These are phyloP conservation scores for Fusarium longipes DNA, from an alignment of 2,329 filamentous ascomycete genomes.

Conservation along the genomic window DNA sequence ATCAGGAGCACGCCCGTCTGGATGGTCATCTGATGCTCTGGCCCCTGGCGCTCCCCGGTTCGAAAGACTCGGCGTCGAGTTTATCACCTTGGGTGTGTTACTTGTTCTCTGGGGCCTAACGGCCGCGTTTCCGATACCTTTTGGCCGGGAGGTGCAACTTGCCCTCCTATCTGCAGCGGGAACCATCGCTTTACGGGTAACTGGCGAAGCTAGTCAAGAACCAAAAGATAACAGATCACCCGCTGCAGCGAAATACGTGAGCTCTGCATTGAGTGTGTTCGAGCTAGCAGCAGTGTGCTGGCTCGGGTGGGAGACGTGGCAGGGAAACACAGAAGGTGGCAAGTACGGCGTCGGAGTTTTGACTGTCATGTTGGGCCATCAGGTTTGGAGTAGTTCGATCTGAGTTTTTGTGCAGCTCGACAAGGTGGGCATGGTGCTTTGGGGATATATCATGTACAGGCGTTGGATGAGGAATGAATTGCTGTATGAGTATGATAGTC, in stretches of 20 bases:
- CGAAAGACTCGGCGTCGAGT: conserved; percentile 33
- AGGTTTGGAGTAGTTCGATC: conserved; percentile 42
- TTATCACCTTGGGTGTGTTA: conserved; percentile 37
- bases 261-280: conserved; percentile 47
- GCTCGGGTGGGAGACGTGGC: conserved; percentile 50
- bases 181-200: conserved; percentile 47
- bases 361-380: conserved; percentile 50
- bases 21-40: neutral
- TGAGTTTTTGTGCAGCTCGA: conserved; percentile 25
- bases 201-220: conserved; percentile 44
- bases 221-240: conserved; percentile 28
- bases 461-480: conserved; percentile 20
- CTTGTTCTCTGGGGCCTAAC: conserved; percentile 46
- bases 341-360: conserved; percentile 48
- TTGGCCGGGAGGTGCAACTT: conserved; percentile 45
- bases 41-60: neutral
- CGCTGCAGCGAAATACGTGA: conserved; percentile 35
- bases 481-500: conserved; percentile 11
- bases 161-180: conserved; percentile 46
- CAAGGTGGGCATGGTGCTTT: neutral
- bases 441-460: conserved; percentile 23
- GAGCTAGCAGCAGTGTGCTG: conserved; percentile 52
- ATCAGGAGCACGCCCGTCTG: neutral
- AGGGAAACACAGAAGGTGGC: conserved; percentile 36
- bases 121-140: conserved; percentile 36